Evolutionary conservation across 2,329 filamentous ascomycete species (phyloP).

Genomic region (Fusarium hostae): DNA sequence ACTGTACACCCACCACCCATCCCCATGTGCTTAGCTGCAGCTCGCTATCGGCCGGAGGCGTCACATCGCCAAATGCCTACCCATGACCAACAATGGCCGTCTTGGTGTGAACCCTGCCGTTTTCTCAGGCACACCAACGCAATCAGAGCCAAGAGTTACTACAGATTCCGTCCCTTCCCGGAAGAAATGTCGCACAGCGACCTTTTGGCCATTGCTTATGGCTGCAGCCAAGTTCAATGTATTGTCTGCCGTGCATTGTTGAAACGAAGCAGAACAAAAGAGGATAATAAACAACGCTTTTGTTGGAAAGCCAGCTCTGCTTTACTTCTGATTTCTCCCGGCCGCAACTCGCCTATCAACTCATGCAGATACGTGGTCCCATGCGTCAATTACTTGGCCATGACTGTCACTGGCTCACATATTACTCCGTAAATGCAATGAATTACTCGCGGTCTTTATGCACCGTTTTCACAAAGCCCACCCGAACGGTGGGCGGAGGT

Average conservation of each 20-base stretch:
- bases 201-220: slow-evolving; percentile 2
- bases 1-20: slow-evolving; percentile 14
- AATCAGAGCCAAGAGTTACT: slow-evolving; percentile 8
- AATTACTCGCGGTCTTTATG: slow-evolving; percentile 9
- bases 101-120: slow-evolving; percentile 17
- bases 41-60: slow-evolving; percentile 38
- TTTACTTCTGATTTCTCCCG: neutral
- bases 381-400: neutral
- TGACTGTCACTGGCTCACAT: neutral
- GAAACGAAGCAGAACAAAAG: slow-evolving; percentile 11
- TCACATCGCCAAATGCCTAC: slow-evolving; percentile 24
- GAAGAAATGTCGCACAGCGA: slow-evolving; percentile 6
- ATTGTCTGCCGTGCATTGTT: slow-evolving; percentile 5
- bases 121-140: slow-evolving; percentile 28
- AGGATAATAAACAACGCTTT: neutral
- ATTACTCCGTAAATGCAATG: neutral
- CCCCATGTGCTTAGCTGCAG: slow-evolving; percentile 41
- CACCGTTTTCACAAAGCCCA: slow-evolving; percentile 25
- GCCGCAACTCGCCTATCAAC: neutral
- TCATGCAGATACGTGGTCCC: neutral
- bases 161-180: slow-evolving; percentile 18
- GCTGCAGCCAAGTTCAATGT: slow-evolving; percentile 8
- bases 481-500: slow-evolving; percentile 20
- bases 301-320: neutral
- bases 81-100: slow-evolving; percentile 10